Percentiles rank a stretch among this genome's conserved stretches.
phyloP scores from a whole-genome alignment of 306 rosid species.

The Gleditsia sinensis region DNA sequence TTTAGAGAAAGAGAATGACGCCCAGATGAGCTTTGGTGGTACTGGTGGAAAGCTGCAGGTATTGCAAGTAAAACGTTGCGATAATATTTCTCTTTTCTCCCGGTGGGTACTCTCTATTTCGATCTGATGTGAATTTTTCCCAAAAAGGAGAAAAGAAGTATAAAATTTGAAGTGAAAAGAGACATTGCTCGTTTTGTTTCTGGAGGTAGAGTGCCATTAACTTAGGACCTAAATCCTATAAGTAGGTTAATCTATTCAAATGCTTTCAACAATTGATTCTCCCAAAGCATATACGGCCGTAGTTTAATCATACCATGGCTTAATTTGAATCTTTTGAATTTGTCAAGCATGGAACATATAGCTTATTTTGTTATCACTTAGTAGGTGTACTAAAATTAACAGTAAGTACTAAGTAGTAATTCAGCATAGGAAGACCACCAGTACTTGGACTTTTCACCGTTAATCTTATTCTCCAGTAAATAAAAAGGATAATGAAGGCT shows the following conservation, averaged over 20 bases:
- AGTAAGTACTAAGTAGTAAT: neutral
- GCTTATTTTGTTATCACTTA: neutral
- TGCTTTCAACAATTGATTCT: neutral
- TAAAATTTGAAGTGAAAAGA: neutral
- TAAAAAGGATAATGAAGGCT: neutral
- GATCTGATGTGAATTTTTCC: neutral
- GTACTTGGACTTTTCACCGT: neutral
- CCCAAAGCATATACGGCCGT: too few relatives aligned
- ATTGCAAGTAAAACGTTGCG: neutral
- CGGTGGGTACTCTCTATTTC: neutral
- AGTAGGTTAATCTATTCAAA: neutral
- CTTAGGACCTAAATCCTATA: neutral
- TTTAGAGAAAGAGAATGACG: slow-evolving; percentile 59
- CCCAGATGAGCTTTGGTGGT: slow-evolving; percentile 81
- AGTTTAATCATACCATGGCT: neutral
- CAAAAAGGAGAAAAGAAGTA: too few relatives aligned
- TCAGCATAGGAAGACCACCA: neutral
- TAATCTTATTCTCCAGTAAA: neutral
- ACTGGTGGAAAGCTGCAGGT: slow-evolving; percentile 82
- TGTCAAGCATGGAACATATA: neutral
- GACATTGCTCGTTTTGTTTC: neutral
- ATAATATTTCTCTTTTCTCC: neutral
- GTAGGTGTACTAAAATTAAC: neutral
- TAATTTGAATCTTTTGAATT: neutral
- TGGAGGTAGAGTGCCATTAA: neutral